Conservation (phyloP, 805 yeast genomes). For the Saccharomycopsis fodiens region DNA sequence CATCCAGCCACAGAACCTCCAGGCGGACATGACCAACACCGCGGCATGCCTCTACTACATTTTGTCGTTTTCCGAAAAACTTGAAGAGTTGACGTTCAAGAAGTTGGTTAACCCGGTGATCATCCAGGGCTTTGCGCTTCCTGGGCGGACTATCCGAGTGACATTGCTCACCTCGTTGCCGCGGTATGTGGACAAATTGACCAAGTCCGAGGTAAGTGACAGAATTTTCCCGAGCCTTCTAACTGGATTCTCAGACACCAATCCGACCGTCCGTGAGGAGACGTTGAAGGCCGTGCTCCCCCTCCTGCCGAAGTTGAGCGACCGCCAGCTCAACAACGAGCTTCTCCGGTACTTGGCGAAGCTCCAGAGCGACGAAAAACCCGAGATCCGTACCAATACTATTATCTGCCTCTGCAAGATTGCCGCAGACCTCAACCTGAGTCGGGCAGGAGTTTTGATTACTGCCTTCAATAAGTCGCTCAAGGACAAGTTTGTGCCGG, state of each 20-base stretch:
- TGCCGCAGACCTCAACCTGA: conserved; percentile 46
- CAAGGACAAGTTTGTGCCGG: conserved; percentile 69
- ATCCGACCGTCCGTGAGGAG: conserved; percentile 69
- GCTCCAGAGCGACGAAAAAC: conserved; percentile 67
- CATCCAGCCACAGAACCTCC: conserved; percentile 12
- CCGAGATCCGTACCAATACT: conserved; percentile 73
- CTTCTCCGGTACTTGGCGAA: conserved; percentile 73
- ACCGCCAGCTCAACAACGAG: conserved; percentile 81
- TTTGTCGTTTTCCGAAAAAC: conserved; percentile 27
- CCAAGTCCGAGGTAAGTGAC: conserved; percentile 56
- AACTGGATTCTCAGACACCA: conserved; percentile 84
- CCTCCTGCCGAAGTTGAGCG: conserved; percentile 58
- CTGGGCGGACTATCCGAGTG: conserved; percentile 74
- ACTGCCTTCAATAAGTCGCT: conserved; percentile 83
- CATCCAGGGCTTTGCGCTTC: conserved; percentile 51
- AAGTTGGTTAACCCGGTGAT: conserved; percentile 50
- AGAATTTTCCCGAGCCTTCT: conserved; percentile 59
- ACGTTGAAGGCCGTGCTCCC: conserved; percentile 58
- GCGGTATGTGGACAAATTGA: conserved; percentile 39
- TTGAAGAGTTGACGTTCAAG: conserved; percentile 32
- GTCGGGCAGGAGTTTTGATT: conserved; percentile 64
- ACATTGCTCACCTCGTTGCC: conserved; percentile 62
- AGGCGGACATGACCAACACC: conserved; percentile 24
- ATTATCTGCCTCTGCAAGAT: conserved; percentile 61
- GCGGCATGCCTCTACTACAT: conserved; percentile 25